Percentiles rank a stretch among this genome's conserved stretches.
Conservation (phyloP, 768 basidiomycete species). For the Mycena belliarum region DNA sequence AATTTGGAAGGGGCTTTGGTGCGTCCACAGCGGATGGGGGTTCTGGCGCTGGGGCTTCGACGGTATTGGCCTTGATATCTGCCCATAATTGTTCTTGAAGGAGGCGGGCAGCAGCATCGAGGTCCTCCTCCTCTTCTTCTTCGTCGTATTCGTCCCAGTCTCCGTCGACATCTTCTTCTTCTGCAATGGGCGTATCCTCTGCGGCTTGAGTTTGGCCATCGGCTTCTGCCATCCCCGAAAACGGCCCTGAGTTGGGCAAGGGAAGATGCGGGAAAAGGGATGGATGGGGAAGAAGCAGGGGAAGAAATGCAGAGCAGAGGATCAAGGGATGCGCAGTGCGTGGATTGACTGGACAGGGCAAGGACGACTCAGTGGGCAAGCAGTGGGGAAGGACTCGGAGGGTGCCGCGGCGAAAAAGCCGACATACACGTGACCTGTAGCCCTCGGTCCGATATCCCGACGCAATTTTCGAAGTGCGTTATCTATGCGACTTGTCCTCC, state of each 20-base stretch:
- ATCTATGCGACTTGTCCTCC: constrained; percentile 4
- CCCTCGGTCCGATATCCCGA: background rate
- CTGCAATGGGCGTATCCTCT: background rate
- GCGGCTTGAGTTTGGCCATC: background rate
- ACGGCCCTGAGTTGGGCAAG: too few relatives aligned
- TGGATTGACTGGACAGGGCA: too few relatives aligned
- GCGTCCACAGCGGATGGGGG: background rate
- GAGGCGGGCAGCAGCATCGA: constrained; percentile 67
- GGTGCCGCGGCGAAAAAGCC: too few relatives aligned
- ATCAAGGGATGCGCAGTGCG: too few relatives aligned
- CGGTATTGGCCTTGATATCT: constrained; percentile 50
- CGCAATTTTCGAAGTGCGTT: background rate
- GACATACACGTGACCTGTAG: too few relatives aligned
- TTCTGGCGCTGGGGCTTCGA: too few relatives aligned
- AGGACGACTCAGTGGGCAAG: too few relatives aligned
- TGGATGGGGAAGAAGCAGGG: too few relatives aligned
- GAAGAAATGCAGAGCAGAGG: too few relatives aligned
- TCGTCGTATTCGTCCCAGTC: constrained; percentile 28
- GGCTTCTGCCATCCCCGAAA: background rate
- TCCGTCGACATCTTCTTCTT: constrained; percentile 24
- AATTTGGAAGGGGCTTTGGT: constrained; percentile 27
- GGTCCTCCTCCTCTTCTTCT: constrained; percentile 52
- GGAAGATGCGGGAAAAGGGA: too few relatives aligned
- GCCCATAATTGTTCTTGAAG: constrained; percentile 80
- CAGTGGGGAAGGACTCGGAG: too few relatives aligned